Base-by-base conservation (phyloP, 305 asterid genomes). In the Fraxinus platypoda region DNA sequence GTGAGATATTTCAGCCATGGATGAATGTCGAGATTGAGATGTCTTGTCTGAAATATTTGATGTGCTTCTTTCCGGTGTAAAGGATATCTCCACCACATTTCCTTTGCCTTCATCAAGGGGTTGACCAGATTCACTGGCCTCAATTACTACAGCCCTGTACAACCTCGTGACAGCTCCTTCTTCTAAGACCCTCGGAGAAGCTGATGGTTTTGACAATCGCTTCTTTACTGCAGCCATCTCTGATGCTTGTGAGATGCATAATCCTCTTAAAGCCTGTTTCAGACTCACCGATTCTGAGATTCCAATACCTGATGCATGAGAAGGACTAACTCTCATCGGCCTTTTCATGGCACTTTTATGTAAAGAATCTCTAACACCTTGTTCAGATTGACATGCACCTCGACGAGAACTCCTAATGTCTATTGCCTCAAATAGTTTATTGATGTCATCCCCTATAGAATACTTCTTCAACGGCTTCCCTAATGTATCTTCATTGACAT, bases 191-290 rank as follows among this genome's bases (percentile, higher is more conserved):
- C 86, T 91, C 9, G 95, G 89, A 37, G 90, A 85, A 80, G 90
- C 82, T 11, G 94, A 85, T 1, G 87, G 87, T 84, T 90, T 93
- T 12, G 91, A 84, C 79, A 88, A 73, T 66, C 92, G 89, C 81
- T 93, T 95, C 92, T 94, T 95, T 78, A 90, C 82, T 74, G 98
- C 92, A 37, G 99, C 99, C 94, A 93, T 90, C 85, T 92, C 98
- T 0, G 98, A 92, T 75, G 99, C 99, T 83, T 95, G 99, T 78
- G 99, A 92, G 84, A 95, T 92, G 90, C 98, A 92, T 87, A 94
- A 84, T 79, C 98, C 98, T 91, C 99, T 87, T 64, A 95, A 80
- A 25, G 99, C 98, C 90, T 95, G 99, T 88, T 95, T 95, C 87
- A 95, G 84, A 87, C 93, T 93, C 76, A 84, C 93, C 3, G 94